Evolutionary conservation across 345 rosid species (phyloP).

Genomic region (Mangifera indica): DNA sequence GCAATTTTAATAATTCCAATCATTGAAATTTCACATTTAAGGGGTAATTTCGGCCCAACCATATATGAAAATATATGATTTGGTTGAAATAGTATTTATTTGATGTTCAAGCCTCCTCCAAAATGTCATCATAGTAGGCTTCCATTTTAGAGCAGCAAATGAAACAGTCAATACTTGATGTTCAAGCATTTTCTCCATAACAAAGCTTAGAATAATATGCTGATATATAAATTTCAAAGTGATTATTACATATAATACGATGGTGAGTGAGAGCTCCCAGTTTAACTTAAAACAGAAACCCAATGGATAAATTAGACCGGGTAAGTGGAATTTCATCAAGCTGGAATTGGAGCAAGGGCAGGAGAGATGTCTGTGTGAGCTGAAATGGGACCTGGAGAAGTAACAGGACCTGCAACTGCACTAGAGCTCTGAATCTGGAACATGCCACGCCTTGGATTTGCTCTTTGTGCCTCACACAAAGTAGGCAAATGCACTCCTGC

Average conservation of each 20-base stretch:
- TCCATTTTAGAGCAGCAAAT: neutral
- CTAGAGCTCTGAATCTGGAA: neutral
- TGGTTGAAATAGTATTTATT: too few relatives aligned
- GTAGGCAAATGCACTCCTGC: conserved; percentile 16
- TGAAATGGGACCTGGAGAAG: neutral
- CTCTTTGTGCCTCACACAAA: conserved; percentile 3
- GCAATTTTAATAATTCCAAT: too few relatives aligned
- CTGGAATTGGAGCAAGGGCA: neutral
- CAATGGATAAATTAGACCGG: neutral
- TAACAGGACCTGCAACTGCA: neutral
- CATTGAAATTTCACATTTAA: too few relatives aligned
- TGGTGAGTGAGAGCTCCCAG: neutral
- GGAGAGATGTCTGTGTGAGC: neutral
- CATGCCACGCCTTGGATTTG: conserved; percentile 14
- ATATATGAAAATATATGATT: too few relatives aligned
- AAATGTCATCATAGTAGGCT: too few relatives aligned
- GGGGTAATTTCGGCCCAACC: too few relatives aligned
- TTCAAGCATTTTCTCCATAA: neutral
- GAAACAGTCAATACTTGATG: neutral
- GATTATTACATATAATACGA: neutral
- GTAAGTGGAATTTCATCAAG: neutral
- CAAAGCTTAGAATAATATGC: neutral
- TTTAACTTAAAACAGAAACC: neutral
- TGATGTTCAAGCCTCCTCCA: too few relatives aligned
- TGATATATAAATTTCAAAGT: neutral